Percentiles rank a stretch among this genome's conserved stretches.
phyloP scores from a whole-genome alignment of 2,329 filamentous ascomycete species.

The Colletotrichum tofieldiae region DNA sequence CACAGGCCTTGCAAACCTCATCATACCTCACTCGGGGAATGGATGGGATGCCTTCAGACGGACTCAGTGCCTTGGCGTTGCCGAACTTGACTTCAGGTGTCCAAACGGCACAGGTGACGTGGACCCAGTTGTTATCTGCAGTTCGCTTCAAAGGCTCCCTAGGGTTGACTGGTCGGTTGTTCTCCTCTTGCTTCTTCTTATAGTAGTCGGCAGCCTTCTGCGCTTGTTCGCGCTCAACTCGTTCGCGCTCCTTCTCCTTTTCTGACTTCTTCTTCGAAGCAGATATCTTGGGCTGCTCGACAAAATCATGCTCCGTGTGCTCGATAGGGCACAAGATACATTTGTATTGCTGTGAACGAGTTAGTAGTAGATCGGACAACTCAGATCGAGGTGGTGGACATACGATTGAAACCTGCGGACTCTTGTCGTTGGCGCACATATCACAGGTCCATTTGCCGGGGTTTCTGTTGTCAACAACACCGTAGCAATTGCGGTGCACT shows the following conservation, averaged over 20 bases:
- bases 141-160: slow-evolving; percentile 95
- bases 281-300: slow-evolving; percentile 84
- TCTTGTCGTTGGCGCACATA: slow-evolving; percentile 95
- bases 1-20: slow-evolving; percentile 88
- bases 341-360: slow-evolving; percentile 79
- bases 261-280: slow-evolving; percentile 92
- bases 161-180: slow-evolving; percentile 86
- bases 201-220: slow-evolving; percentile 86
- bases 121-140: slow-evolving; percentile 97
- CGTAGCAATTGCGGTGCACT: slow-evolving; percentile 94
- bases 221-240: slow-evolving; percentile 86
- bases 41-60: slow-evolving; percentile 90
- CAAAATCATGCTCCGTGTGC: slow-evolving; percentile 84
- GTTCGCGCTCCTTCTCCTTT: slow-evolving; percentile 91
- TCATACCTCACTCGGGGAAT: slow-evolving; percentile 83
- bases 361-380: slow-evolving; percentile 44
- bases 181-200: slow-evolving; percentile 84
- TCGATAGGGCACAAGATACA: slow-evolving; percentile 93
- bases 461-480: slow-evolving; percentile 79
- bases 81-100: slow-evolving; percentile 95
- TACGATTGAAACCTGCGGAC: slow-evolving; percentile 91
- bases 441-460: slow-evolving; percentile 93
- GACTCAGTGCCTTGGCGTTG: slow-evolving; percentile 84
- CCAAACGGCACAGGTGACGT: slow-evolving; percentile 94
- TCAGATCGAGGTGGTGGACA: background rate